Conservation (phyloP, 2,329 filamentous ascomycete genomes). For the Keithomyces neogunnii region DNA sequence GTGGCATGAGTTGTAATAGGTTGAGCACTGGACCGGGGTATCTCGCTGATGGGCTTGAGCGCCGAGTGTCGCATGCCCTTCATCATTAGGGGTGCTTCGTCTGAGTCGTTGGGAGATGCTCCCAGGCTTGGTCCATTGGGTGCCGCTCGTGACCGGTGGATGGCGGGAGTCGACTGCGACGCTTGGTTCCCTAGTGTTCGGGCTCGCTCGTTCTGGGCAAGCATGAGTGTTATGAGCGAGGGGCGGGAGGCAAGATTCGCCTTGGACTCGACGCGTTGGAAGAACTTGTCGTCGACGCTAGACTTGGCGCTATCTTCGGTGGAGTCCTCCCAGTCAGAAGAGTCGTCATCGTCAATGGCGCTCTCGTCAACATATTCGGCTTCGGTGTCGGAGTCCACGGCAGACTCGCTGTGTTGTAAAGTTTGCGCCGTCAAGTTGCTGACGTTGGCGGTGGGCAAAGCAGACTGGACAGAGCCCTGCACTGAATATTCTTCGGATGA, state of each 20-base stretch:
- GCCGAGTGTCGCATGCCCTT: constrained; percentile 44
- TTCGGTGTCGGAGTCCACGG: constrained; percentile 30
- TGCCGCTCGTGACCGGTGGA: constrained; percentile 52
- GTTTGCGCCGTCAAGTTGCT: constrained; percentile 63
- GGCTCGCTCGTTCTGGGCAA: constrained; percentile 68
- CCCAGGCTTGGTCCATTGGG: constrained; percentile 35
- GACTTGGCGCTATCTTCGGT: constrained; percentile 76
- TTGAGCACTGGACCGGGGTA: constrained; percentile 60
- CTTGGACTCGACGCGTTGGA: constrained; percentile 85
- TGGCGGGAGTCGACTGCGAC: constrained; percentile 58
- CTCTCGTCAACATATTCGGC: constrained; percentile 70
- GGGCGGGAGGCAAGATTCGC: constrained; percentile 76
- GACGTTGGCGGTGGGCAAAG: constrained; percentile 57
- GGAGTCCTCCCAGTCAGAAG: constrained; percentile 54
- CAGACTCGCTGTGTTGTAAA: constrained; percentile 41
- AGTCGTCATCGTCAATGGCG: constrained; percentile 66
- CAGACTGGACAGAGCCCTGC: constrained; percentile 40
- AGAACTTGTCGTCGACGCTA: constrained; percentile 74
- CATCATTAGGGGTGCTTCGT: constrained; percentile 56
- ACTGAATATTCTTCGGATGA: constrained; percentile 72
- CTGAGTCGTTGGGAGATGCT: constrained; percentile 48
- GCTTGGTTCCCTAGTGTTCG: constrained; percentile 61
- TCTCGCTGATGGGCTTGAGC: constrained; percentile 49
- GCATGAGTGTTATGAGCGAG: constrained; percentile 82
- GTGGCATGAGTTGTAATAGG: constrained; percentile 69